Evolutionary conservation across 2,329 filamentous ascomycete species (phyloP), one percentile per base, ranked within the genome.

Genomic region (Colletotrichum sp.): DNA sequence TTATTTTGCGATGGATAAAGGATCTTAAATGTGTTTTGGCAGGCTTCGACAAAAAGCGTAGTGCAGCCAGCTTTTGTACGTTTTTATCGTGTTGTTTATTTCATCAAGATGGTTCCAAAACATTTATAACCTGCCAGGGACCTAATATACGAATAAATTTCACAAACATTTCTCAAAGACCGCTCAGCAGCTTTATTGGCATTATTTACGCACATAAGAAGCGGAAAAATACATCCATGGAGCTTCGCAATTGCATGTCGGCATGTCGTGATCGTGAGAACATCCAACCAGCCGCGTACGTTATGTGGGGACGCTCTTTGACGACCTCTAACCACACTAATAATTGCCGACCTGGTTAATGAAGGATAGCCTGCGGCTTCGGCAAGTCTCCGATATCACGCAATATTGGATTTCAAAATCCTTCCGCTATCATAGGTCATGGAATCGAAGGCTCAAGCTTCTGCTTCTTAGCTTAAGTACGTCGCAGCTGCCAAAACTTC

Each of bases 251-350:
- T 73, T 66, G 57, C 71, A 24, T 30, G 55, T 69, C 65, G 57
- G 65, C 71, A 73, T 68, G 71, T 73, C 65, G 65, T 69, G 71
- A 73, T 73, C 21, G 15, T 21, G 7, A 36, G n/a, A 32, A 4
- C 16, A 32, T 7, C 63, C 63, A 72, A 72, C 70, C 26, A 67
- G 63, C 24, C 12, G 34, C 26, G 8, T 6, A 7, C 13, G 4
- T 48, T 15, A 26, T 67, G 63, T 72, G 63, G 70, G 21, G 34
- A n/a, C 26, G 48, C 21, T 36, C 28, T 21, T 5, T 24, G 10
- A 52, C 10, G 10, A 52, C 43, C 43, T 52, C 43, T 2, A 5
- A 13, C 43, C n/a, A 52, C n/a, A 24, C n/a, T 13, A 15, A 52
- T 26, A 4, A 59, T 28, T 57, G 18, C 8, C 30, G 24, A 26